Evolutionary conservation across 2,329 filamentous ascomycete species (phyloP).

Genomic region (Fusarium staphyleae): DNA sequence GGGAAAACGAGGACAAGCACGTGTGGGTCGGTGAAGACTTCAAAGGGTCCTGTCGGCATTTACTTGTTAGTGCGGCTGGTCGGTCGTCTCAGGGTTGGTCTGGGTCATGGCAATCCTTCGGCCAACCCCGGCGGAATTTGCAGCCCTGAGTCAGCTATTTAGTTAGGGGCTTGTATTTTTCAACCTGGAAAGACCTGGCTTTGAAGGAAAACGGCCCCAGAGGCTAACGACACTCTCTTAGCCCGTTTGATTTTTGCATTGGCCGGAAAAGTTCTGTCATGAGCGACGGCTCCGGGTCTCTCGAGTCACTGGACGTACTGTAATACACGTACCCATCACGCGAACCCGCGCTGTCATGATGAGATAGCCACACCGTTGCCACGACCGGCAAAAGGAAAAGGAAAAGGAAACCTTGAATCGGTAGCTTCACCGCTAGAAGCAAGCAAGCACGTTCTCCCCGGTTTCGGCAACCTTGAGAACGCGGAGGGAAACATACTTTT

Average conservation of each 20-base stretch:
- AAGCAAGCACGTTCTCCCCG: conserved; percentile 5
- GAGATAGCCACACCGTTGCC: conserved; percentile 2
- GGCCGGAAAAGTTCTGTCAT: neutral
- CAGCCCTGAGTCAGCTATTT: conserved; percentile 31
- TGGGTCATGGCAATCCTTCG: conserved; percentile 22
- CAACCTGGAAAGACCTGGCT: conserved; percentile 8
- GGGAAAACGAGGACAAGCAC: conserved; percentile 27
- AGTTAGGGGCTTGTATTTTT: conserved; percentile 6
- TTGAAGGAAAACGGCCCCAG: neutral
- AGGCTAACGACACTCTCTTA: neutral
- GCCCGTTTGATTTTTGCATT: neutral
- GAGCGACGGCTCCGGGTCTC: neutral
- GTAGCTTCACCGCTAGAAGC: conserved; percentile 23
- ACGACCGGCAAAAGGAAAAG: neutral
- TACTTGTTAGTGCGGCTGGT: conserved; percentile 33
- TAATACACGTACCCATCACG: conserved; percentile 12
- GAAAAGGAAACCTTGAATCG: neutral
- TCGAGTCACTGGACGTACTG: neutral
- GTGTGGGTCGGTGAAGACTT: conserved; percentile 37
- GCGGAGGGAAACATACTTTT: conserved; percentile 9
- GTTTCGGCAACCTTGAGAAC: conserved; percentile 10
- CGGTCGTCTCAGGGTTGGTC: conserved; percentile 25
- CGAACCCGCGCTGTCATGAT: conserved; percentile 15
- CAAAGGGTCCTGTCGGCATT: conserved; percentile 26
- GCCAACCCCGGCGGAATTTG: conserved; percentile 25